Evolutionary conservation across 2,329 filamentous ascomycete species (phyloP).

Genomic region (Ascochyta clinopodiicola): DNA sequence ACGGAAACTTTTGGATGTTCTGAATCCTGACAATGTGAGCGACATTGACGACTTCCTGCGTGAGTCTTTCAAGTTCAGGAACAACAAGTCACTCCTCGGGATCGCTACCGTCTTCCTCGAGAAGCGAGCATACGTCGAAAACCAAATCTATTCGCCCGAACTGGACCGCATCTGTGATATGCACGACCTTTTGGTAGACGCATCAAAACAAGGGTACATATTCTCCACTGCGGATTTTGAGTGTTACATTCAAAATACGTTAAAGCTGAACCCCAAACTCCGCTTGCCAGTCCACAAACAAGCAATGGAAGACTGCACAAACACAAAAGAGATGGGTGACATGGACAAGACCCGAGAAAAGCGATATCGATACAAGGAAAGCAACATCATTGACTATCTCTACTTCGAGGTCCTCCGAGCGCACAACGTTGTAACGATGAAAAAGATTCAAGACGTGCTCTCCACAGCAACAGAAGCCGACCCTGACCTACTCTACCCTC

Average conservation of each 20-base stretch:
- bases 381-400: conserved; percentile 68
- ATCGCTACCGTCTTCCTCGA: conserved; percentile 70
- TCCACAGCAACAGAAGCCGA: conserved; percentile 29
- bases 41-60: conserved; percentile 58
- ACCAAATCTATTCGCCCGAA: conserved; percentile 29
- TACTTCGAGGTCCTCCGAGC: conserved; percentile 61
- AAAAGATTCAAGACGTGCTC: conserved; percentile 27
- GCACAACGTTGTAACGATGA: conserved; percentile 43
- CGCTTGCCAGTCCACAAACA: conserved; percentile 49
- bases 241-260: conserved; percentile 58
- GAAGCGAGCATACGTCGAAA: conserved; percentile 61
- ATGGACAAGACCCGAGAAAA: conserved; percentile 25
- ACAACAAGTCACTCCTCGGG: conserved; percentile 65
- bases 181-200: conserved; percentile 56
- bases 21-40: conserved; percentile 19
- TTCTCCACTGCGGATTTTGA: conserved; percentile 57
- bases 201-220: conserved; percentile 55
- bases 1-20: conserved; percentile 57
- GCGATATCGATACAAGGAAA: conserved; percentile 26
- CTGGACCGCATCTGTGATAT: conserved; percentile 46
- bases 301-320: conserved; percentile 36
- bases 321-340: conserved; percentile 22
- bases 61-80: conserved; percentile 64
- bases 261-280: conserved; percentile 62
- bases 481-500: conserved; percentile 29